phyloP scores from a whole-genome alignment of 2,329 filamentous ascomycete genomes.

The Talaromyces sp. region DNA sequence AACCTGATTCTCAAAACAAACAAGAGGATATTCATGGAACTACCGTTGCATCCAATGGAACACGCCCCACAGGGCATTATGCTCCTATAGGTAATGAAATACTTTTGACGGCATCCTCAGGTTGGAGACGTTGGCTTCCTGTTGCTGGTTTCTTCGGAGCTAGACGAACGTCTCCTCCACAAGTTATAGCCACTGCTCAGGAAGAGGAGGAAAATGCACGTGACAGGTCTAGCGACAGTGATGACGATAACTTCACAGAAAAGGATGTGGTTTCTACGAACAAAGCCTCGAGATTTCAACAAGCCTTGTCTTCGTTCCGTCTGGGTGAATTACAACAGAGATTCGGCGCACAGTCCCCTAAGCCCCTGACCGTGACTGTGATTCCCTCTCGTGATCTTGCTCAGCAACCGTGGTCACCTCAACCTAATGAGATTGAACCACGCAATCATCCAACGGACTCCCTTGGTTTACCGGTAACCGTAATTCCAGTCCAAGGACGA shows the following conservation, averaged over 20 bases:
- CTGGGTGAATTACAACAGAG: conserved; percentile 16
- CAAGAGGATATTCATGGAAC: conserved; percentile 14
- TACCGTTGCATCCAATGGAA: background rate
- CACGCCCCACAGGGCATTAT: background rate
- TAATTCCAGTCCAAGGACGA: conserved; percentile 56
- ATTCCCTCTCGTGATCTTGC: conserved; percentile 55
- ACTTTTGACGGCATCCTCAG: background rate
- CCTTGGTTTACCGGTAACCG: conserved; percentile 45
- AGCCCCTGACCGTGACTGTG: conserved; percentile 52
- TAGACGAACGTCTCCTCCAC: conserved; percentile 53
- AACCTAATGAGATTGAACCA: conserved; percentile 13
- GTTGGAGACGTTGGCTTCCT: conserved; percentile 41
- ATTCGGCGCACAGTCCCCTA: conserved; percentile 23
- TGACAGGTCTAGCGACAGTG: background rate
- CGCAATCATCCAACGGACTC: background rate
- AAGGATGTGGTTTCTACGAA: background rate
- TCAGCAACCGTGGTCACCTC: conserved; percentile 52
- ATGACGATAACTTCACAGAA: conserved; percentile 6
- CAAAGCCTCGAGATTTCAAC: background rate
- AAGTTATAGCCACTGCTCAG: conserved; percentile 55
- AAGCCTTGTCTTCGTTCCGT: conserved; percentile 5
- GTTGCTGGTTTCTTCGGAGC: conserved; percentile 56
- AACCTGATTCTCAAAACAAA: conserved; percentile 17
- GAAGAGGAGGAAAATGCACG: conserved; percentile 24
- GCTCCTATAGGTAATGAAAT: background rate